Percentiles rank a stretch among this genome's conserved stretches.
Conservation (phyloP, 1,284 basidiomycete species). For the Schizopora paradoxa region DNA sequence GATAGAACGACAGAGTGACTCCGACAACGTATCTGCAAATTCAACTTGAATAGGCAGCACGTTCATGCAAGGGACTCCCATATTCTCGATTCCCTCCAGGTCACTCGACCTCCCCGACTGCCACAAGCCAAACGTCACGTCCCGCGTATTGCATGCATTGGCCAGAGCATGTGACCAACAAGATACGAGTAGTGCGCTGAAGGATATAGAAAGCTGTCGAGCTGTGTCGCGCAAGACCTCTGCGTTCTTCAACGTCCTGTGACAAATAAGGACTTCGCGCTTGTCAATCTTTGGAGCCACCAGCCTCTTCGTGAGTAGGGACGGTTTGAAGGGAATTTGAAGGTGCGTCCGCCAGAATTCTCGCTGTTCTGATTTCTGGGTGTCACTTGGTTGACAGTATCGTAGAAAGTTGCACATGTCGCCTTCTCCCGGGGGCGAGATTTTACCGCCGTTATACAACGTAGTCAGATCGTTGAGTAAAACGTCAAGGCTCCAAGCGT, state of each 20-base stretch:
- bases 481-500: slow-evolving; percentile 44
- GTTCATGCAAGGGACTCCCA: slow-evolving; percentile 45
- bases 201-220: slow-evolving; percentile 28
- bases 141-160: slow-evolving; percentile 26
- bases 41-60: slow-evolving; percentile 38
- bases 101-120: slow-evolving; percentile 39
- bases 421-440: slow-evolving; percentile 20
- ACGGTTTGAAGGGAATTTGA: slow-evolving; percentile 26
- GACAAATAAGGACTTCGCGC: slow-evolving; percentile 22
- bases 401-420: slow-evolving; percentile 26
- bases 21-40: slow-evolving; percentile 14
- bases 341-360: slow-evolving; percentile 38
- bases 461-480: slow-evolving; percentile 36
- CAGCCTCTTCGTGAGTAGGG: slow-evolving; percentile 29
- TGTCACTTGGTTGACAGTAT: slow-evolving; percentile 24
- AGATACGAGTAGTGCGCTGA: slow-evolving; percentile 39
- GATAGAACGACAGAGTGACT: slow-evolving; percentile 20
- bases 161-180: slow-evolving; percentile 42
- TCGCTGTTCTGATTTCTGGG: slow-evolving; percentile 31
- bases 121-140: slow-evolving; percentile 42
- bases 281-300: not conserved
- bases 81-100: slow-evolving; percentile 29
- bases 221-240: slow-evolving; percentile 28
- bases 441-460: slow-evolving; percentile 30
- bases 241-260: slow-evolving; percentile 22